Base-by-base conservation (phyloP, 768 basidiomycete species). In the Boletus patriciae region DNA sequence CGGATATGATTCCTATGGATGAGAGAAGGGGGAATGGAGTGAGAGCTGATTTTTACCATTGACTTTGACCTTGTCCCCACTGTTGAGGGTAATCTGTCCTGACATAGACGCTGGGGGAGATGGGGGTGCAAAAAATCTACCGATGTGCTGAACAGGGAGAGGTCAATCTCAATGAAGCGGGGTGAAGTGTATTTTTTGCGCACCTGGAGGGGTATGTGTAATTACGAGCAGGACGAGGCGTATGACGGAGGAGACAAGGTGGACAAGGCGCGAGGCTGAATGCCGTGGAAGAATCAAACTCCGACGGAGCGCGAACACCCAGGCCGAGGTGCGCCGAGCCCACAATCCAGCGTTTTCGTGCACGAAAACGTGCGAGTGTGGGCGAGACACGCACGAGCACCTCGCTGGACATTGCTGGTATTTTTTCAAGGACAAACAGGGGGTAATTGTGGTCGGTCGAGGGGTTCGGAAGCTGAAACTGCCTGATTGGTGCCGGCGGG, bases 41-140 rank as follows among this genome's bases (percentile, higher is more conserved):
- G 53, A 51, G 57, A 50, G 42, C 53, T 51, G 58, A 63, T 60
- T 73, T 72, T 78, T 84, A 93, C 91, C 91, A 77, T 93, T 93
- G 55, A 90, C 77, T 84, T 88, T 90, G 69, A 93, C 87, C 70
- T 83, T 82, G 68, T 91, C 89, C 58, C 90, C 90, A 66, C 83
- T 90, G 82, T 87, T 90, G 78, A 92, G 86, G 54, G 84, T 77
- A 63, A 82, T 67, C 62, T 73, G 75, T 51, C 54, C 61, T 41
- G 67, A 60, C 68, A 73, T 73, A 60, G 51, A 38, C 57, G 61
- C 56, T 38, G 48, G 47, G 42, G 38, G 47, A 62, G 54, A 68
- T 51, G 50, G 65, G 31, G 16, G 54, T 48, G 45, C 59, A 60
- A 72, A 72, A 72, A 72, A 72, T 72, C 64, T 55, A 41, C 58